Base-by-base conservation (phyloP, 352 stramenopile species). In the Pythium dissimile region DNA sequence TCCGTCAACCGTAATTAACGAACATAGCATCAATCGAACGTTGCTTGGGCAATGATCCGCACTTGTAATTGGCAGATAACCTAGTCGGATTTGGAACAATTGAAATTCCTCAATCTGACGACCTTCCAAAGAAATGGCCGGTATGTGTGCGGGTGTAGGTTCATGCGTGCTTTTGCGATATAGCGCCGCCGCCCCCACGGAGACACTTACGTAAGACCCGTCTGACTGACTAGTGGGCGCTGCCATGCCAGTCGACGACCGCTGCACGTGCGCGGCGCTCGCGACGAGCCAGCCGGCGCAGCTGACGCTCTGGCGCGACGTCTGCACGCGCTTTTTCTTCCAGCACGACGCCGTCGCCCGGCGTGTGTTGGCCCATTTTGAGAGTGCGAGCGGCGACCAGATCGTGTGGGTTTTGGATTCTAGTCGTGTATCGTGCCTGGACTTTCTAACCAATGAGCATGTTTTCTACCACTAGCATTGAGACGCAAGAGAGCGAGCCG, bases 281-380 rank as follows among this genome's bases (percentile, higher is more conserved):
- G 54, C 62, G 15, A 45, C 37, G 3, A 68, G 71, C 23, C 45
- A 57, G n/a, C 35, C 67, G 3, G 53, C 56, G 41, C 67, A 78
- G 7, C 61, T 73, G 11, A 55, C 76, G 59, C 63, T 50, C 13
- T 92, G 81, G 80, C 72, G 75, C 16, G 62, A 81, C 44, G 46
- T 86, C 10, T 92, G 83, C 51, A 58, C 65, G 34, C 64, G 69
- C 27, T 90, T 86, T 51, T 92, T 85, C 55, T 89, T 84, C 41
- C 49, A 77, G 3, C 64, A 83, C 32, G 77, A 89, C 51, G 56
- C 62, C 6, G 28, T 58, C 32, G 78, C 83, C 32, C 84, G 88
- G 66, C 77, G 76, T 41, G 75, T 90, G 43, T 56, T 92, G 43
- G 75, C 86, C 47, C 73, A 72, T 59, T 90, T 90, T 50, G 83